phyloP scores from a whole-genome alignment of 495 filamentous ascomycete genomes.

The Chaetomium cochliodes region DNA sequence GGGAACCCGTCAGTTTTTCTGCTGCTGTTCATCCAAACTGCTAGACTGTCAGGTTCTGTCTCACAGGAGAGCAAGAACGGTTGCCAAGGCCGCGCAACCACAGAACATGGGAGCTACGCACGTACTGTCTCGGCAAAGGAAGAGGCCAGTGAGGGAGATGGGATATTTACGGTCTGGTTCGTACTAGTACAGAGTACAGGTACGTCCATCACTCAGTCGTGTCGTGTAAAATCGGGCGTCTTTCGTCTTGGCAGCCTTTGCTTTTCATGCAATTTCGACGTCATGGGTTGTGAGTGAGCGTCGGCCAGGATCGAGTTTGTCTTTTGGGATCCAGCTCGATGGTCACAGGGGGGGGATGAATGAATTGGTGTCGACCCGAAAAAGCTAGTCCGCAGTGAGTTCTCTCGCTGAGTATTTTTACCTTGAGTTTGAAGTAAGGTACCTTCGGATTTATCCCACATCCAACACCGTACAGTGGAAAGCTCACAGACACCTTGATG shows the following conservation, averaged over 20 bases:
- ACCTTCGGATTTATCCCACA: too few species aligned
- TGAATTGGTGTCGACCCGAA: neutral
- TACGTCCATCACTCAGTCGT: neutral
- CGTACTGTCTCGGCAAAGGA: conserved; percentile 23
- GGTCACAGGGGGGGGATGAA: neutral
- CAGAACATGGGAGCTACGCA: conserved; percentile 16
- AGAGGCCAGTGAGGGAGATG: neutral
- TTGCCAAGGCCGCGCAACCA: conserved; percentile 19
- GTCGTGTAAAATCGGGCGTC: neutral
- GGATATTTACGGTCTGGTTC: neutral
- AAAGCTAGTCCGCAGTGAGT: neutral
- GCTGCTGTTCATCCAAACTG: too few species aligned
- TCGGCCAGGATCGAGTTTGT: neutral
- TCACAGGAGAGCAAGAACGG: conserved; percentile 14
- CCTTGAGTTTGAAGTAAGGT: too few species aligned
- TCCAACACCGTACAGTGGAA: too few species aligned
- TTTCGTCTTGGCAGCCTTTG: neutral
- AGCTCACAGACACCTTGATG: neutral
- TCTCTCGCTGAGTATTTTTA: neutral
- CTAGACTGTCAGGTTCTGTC: neutral
- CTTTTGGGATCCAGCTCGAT: neutral
- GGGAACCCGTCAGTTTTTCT: too few species aligned
- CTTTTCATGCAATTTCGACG: neutral
- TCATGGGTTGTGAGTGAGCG: neutral
- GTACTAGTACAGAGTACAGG: neutral